Evolutionary conservation across 805 yeast species (phyloP), one percentile per base, ranked within the genome.

Genomic region (Peterozyma xylosa): DNA sequence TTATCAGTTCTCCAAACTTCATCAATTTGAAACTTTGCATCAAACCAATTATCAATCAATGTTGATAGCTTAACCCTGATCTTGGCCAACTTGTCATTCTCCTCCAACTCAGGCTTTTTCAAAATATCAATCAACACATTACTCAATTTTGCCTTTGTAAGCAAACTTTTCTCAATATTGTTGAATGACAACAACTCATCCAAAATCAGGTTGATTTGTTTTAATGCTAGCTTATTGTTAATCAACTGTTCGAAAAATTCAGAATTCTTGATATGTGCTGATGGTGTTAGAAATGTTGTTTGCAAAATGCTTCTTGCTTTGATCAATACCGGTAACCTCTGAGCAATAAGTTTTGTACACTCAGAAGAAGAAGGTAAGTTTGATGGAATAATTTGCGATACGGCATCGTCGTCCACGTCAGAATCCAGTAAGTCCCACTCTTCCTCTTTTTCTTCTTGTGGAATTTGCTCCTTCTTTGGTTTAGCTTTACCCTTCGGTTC

Each of bases 381-480:
- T 21, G 27, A 21, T 21, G 27, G 27, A 21, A 21, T 21, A 21
- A 21, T 21, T 21, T 21, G 27, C 27, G 27, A 21, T 21, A 21
- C 27, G 27, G 27, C 27, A 21, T 37, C 27, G 17, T 33, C 42
- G 18, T 40, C 45, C 9, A 36, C 39, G 13, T 33, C 37, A 13
- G 18, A 27, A 14, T 40, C 45, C 11, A 42, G 45, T 16, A 44
- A 51, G 33, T 45, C 47, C 29, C 49, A 54, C 5, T 41, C 51
- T 15, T 48, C 51, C 10, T 42, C 51, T 11, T 45, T 48, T 13
- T 38, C 48, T 11, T 38, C 51, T 11, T 36, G 38, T 30, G 15
- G 11, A 13, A 17, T 36, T 11, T 30, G 13, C 13, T 27, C 30
- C 11, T 35, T 17, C 17, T 30, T 17, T 14, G 21, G 18, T 29